These are phyloP conservation scores for Rhododendron griersonianum DNA, from an alignment of 148 eudicot genomes.

Conservation along the genomic window DNA sequence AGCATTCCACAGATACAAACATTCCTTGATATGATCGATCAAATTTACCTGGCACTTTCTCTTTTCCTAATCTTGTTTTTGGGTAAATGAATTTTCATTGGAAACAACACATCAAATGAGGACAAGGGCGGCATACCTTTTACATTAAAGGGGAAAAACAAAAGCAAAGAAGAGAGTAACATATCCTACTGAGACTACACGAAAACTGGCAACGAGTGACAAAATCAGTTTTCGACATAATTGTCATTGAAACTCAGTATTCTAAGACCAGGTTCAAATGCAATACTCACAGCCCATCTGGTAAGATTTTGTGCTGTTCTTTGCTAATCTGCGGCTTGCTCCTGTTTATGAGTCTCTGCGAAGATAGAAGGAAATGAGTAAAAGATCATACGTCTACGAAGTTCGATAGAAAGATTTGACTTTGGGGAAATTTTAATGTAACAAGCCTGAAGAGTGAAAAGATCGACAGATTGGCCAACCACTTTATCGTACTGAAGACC, in stretches of 20 bases:
- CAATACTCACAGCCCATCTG: conserved; percentile 92
- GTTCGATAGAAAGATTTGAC: conserved; percentile 1
- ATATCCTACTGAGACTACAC: not conserved
- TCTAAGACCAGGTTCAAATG: not conserved
- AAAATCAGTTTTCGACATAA: not conserved
- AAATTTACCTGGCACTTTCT: not conserved
- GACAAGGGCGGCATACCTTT: not conserved
- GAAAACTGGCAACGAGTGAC: not conserved
- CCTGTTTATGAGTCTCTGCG: conserved; percentile 88
- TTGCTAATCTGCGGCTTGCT: conserved; percentile 70
- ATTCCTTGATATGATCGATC: not conserved
- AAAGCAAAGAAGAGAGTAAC: not conserved
- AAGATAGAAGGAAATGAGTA: not conserved
- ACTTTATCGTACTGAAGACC: conserved; percentile 90
- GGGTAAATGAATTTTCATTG: not conserved
- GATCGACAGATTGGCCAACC: conserved; percentile 96
- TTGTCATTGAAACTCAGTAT: not conserved
- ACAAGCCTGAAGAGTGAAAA: conserved; percentile 85
- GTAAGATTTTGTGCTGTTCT: conserved; percentile 94
- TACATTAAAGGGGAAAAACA: not conserved
- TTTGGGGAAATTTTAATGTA: not conserved
- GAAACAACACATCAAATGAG: not conserved
- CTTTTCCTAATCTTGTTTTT: not conserved
- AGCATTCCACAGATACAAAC: not conserved
- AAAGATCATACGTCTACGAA: not conserved